Conservation (phyloP, 495 filamentous ascomycete species). For the Lophiostoma macrostomum region DNA sequence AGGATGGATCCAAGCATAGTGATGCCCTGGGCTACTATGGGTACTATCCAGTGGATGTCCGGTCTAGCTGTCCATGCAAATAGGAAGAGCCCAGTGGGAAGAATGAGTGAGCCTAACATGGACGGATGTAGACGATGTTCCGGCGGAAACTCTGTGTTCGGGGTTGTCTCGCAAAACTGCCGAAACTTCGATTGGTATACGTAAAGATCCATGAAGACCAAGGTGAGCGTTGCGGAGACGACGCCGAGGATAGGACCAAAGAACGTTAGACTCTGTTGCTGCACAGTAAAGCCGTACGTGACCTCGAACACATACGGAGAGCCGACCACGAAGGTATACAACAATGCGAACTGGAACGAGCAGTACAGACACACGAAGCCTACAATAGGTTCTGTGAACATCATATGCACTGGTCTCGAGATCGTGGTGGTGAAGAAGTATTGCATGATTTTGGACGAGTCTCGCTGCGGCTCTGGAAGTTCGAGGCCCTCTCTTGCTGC, state of each 20-base stretch:
- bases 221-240: neutral
- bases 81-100: constrained; percentile 20
- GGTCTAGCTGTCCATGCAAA: neutral
- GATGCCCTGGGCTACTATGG: no score
- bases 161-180: neutral
- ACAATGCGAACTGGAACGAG: constrained; percentile 35
- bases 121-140: constrained; percentile 32
- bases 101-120: constrained; percentile 29
- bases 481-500: neutral
- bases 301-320: constrained; percentile 29
- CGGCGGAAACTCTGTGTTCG: constrained; percentile 22
- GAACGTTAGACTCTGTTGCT: constrained; percentile 30
- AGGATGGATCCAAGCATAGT: no score
- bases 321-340: constrained; percentile 35
- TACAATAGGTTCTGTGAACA: constrained; percentile 38
- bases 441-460: neutral
- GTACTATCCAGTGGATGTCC: no score
- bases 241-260: constrained; percentile 32
- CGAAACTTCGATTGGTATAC: constrained; percentile 5
- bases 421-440: constrained; percentile 29
- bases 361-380: constrained; percentile 33
- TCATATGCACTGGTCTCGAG: constrained; percentile 35
- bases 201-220: neutral
- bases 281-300: constrained; percentile 31
- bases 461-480: neutral